Evolutionary conservation across 2,329 filamentous ascomycete species (phyloP), one percentile per base, ranked within the genome.

Genomic region (Xylaria arbuscula): DNA sequence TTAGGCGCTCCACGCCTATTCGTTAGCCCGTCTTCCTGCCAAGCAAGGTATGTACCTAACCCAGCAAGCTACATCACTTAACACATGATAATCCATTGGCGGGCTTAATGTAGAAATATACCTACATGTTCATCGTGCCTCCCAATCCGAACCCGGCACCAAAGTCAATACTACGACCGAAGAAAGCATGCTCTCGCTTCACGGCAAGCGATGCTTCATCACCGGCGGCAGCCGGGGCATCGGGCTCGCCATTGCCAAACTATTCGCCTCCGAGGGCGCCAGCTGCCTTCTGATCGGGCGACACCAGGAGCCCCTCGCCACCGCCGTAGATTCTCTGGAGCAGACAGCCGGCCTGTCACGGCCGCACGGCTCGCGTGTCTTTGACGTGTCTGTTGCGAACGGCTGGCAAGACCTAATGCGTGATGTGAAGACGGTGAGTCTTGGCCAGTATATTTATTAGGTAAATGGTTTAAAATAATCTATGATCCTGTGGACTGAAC

Each of bases 181-280:
- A 24, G 34, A 47, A 55, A 42, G 38, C 1, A 72, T 69, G 62
- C 34, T 50, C 48, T 75, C 78, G 59, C 79, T 88, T 64, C 75
- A 74, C 50, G 84, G 84, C 65, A 86, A 86, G 70, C 83, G 82
- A 67, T 86, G 83, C 77, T 82, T 92, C 76, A 83, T 94, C 60
- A 92, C 91, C 2, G 92, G 92, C 56, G 91, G 86, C 22, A 91
- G 90, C 51, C 88, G 90, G 22, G 88, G 90, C 62, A 93, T 94
- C 72, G 92, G 92, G 53, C 82, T 85, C 50, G 87, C 88, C 60
- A 91, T 94, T 63, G 91, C 91, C 10, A 78, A 82, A 45, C 83
- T 86, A n/a, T 92, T 94, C 75, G 87, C 91, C 22, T 76, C 77
- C 61, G 84, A 89, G 67, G 91, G 90, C 38, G 89, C 86, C 47